Conservation (phyloP, 2,329 filamentous ascomycete species). For the Nemania sp. region DNA sequence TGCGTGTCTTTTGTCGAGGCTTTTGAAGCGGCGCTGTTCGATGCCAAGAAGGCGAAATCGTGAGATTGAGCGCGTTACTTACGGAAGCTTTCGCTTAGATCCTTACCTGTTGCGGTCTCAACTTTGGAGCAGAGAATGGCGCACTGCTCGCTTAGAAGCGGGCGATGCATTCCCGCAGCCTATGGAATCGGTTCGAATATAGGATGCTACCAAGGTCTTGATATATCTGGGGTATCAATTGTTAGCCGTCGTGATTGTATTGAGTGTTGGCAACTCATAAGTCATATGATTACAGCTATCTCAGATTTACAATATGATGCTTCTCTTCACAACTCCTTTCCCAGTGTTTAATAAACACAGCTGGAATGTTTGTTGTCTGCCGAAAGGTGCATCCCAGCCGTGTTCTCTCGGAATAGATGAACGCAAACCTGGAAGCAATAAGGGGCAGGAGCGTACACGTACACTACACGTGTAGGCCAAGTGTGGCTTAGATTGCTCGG, state of each 20-base stretch:
- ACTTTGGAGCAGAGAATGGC: not conserved
- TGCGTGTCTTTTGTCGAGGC: slow-evolving; percentile 60
- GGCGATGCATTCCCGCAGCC: not conserved
- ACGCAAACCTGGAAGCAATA: no score
- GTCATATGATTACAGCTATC: no score
- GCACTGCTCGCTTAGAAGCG: not conserved
- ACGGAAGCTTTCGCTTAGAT: not conserved
- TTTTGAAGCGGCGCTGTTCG: slow-evolving; percentile 41
- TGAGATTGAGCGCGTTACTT: not conserved
- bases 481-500: not conserved
- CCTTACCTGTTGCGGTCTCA: no score
- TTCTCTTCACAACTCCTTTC: no score
- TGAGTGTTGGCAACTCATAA: no score
- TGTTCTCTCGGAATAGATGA: no score
- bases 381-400: no score
- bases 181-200: not conserved
- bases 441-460: no score
- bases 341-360: no score
- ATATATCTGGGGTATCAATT: not conserved
- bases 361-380: no score
- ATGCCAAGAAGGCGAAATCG: slow-evolving; percentile 27
- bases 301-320: no score
- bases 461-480: not conserved
- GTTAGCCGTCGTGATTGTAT: not conserved
- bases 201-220: no score